Base-by-base conservation (phyloP, 2,329 filamentous ascomycete genomes). In the Salinomyces thailandicus region DNA sequence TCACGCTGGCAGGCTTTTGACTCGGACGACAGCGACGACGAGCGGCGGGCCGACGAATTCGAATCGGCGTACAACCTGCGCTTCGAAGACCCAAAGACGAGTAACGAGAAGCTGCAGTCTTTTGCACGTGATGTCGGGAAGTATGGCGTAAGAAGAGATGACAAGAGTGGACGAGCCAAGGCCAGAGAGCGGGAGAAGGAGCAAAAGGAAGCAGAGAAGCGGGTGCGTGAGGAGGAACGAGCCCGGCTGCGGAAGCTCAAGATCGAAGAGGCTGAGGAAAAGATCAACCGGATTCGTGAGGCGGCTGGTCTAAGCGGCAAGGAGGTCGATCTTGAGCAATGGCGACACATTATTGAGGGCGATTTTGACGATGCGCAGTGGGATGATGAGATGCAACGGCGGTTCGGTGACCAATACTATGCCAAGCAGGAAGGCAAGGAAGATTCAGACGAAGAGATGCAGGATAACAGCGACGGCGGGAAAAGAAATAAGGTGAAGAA, bases 11-110 rank as follows among this genome's bases (percentile, higher is more conserved):
- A 87, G 50, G 83, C 87, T 0, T 82, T 98, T 39, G 85, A 95
- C 55, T 94, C 86, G 0, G 91, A 98, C 49, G 86, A 95, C 35
- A 85, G 77, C n/a, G 74, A 77, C 5, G 73, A 84, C 29, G 76
- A 83, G 18, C 71, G 74, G 18, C 72, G 75, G 31, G 87, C 87
- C 17, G 89, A 96, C 30, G 77, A 81, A 42, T 93, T 89, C 53
- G 91, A 98, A 63, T 73, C 83, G 46, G 87, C 87, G 4, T 98
- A 94, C 66, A 98, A 98, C 63, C 65, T 95, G 62, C 81, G 91
- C 20, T 98, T 98, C 54, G 91, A 98, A 58, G 84, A 96, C 51
- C 86, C 91, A 0, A 73, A 73, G 41, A 86, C 84, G 55, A 79
- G 84, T 51, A 95, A 95, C 55, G 85, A 94, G 61, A 79, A 82